Evolutionary conservation across 1,284 basidiomycete genomes (phyloP), one percentile per base, ranked within the genome.

Genomic region (Leccinum subrobustum): DNA sequence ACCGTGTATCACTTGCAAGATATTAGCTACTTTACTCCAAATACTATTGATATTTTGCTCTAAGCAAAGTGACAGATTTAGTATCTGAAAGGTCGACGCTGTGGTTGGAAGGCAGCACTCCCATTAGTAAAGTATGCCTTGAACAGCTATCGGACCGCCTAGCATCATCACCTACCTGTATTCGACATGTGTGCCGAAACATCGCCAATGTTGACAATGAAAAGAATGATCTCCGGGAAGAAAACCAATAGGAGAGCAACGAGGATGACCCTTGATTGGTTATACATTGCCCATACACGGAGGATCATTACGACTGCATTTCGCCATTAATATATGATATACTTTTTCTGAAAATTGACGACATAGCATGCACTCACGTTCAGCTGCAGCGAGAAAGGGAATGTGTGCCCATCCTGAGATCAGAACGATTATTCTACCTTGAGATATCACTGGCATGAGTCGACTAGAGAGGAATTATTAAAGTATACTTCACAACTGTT

Each of bases 211-310:
- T n/a, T 18, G 27, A 57, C 8, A 23, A 18, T 12, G 3, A 11
- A 14, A 11, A 7, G n/a, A 3, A 54, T 51, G 8, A 42, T n/a
- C 25, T 60, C 57, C 11, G 37, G 3, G 6, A 1, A 44, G 23
- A 51, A 60, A 2, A 52, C 16, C 1, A 16, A 0, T 8, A 62
- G 62, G 7, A 62, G 61, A 9, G 2, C 5, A 3, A n/a, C 2
- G 14, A 62, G 52, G n/a, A 62, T 14, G 0, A 54, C n/a, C 11
- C 16, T 53, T 7, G 61, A 63, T 8, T 47, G 56, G 50, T 12
- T 6, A 14, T 63, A 62, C 27, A 62, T 54, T 18, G 18, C 61
- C 61, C 61, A 62, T 29, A 60, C 44, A 3, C 61, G 61, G 42
- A 62, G 61, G 35, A 62, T 50, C 51, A 53, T 62, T 6, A 33